Evolutionary conservation across 805 yeast genomes (phyloP).

Genomic region (Saturnispora serradocipensis): DNA sequence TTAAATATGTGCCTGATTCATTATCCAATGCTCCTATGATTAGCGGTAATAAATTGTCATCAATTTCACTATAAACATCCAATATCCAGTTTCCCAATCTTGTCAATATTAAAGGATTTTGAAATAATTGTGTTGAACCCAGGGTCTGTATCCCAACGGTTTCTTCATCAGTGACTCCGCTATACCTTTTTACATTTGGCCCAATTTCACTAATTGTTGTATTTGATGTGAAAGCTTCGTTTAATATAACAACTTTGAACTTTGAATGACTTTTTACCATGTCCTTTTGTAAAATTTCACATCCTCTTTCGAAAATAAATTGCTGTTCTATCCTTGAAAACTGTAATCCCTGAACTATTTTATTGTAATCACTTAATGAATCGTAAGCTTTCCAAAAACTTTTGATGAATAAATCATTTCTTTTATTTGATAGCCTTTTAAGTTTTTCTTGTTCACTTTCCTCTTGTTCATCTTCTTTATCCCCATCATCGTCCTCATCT

Average conservation of each 20-base stretch:
- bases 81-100: slow-evolving; percentile 86
- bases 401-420: slow-evolving; percentile 28
- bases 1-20: slow-evolving; percentile 67
- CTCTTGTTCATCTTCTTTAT: slow-evolving; percentile 21
- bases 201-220: slow-evolving; percentile 13
- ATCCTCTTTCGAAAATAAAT: slow-evolving; percentile 78
- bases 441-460: slow-evolving; percentile 25
- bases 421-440: slow-evolving; percentile 17
- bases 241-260: slow-evolving; percentile 78
- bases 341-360: slow-evolving; percentile 61
- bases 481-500: slow-evolving; percentile 8
- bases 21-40: slow-evolving; percentile 79
- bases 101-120: slow-evolving; percentile 77
- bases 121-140: slow-evolving; percentile 59
- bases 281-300: slow-evolving; percentile 78
- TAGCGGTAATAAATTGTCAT: slow-evolving; percentile 60
- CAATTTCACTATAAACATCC: slow-evolving; percentile 80
- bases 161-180: slow-evolving; percentile 17
- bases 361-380: slow-evolving; percentile 40
- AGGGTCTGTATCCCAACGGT: slow-evolving; percentile 26
- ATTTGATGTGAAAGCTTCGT: slow-evolving; percentile 44
- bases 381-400: slow-evolving; percentile 54
- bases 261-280: slow-evolving; percentile 69
- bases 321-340: slow-evolving; percentile 80
- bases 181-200: slow-evolving; percentile 11